Base-by-base conservation (phyloP, 2,329 filamentous ascomycete genomes). In the Xylariaceae sp. region DNA sequence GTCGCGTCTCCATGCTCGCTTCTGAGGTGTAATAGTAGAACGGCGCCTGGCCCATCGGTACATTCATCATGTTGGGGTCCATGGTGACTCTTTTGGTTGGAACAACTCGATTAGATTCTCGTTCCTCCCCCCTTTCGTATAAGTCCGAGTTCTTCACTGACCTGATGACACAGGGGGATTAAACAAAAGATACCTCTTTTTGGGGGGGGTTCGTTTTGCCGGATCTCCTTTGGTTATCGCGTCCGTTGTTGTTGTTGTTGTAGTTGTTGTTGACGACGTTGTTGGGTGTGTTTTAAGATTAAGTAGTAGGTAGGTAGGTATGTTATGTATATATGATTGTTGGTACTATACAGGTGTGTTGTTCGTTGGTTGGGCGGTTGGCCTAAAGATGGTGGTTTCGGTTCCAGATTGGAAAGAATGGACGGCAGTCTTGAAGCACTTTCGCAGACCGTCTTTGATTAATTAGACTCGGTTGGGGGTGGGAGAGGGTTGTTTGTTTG, bases 1-100 rank as follows among this genome's bases (percentile, higher is more conserved):
- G 87, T 67, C 85, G 80, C 67, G 80, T 80, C 70, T 91, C 87
- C 60, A 83, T 77, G 71, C 83, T 85, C 61, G 86, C 80, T 64
- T 94, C 88, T 62, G 87, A 84, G 67, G 84, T 86, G 77, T 92
- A 95, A 79, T 91, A 94, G 80, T 88, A 91, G 78, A 91, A 95
- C 56, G 88, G 78, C 62, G 85, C 82, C 74, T 88, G 86, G 58
- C 80, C 84, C 78, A 88, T 83, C 72, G 80, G 83, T 66, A 73
- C 68, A 32, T 68, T 63, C 74, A 81, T 78, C 74, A 80, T 75
- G 61, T 71, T 77, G 66, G 81, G 72, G 68, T 89, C 86, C 87
- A 90, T 90, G 76, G 74, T 72, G 70, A 62, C 60, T 63, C 62
- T 19, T 19, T 19, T 19, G 19, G 19, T 19, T 19, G 19, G 19